These are phyloP conservation scores for Vitellaria paradoxa DNA, from an alignment of 179 eudicot species.

Conservation along the genomic window DNA sequence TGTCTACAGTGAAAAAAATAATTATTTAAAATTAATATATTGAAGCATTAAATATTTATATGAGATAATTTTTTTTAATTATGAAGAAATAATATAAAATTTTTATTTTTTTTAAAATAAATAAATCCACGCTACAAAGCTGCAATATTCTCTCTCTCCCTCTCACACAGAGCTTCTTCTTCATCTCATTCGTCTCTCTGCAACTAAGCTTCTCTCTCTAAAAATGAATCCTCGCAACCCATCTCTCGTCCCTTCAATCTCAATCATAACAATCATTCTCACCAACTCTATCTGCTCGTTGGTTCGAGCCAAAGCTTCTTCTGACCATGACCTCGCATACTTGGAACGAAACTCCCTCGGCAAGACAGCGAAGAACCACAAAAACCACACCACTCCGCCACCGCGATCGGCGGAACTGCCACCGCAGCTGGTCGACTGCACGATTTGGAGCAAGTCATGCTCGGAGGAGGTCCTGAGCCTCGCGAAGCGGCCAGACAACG, in stretches of 20 bases:
- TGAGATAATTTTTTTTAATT: no score
- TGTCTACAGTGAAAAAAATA: no score
- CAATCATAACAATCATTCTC: not conserved
- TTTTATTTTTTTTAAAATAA: no score
- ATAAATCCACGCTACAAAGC: no score
- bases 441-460: slow-evolving; percentile 22
- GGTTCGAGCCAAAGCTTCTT: not conserved
- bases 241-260: not conserved
- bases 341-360: slow-evolving; percentile 2
- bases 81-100: no score
- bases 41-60: no score
- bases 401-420: not conserved
- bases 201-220: not conserved
- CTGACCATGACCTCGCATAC: slow-evolving; percentile 17
- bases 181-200: not conserved
- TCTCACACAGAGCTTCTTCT: not conserved
- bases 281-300: not conserved
- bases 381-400: slow-evolving; percentile 5
- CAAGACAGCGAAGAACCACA: not conserved
- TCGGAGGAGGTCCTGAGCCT: slow-evolving; percentile 34
- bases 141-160: not conserved
- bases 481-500: slow-evolving; percentile 33
- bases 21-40: no score
- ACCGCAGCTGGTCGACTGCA: not conserved
- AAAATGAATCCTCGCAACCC: not conserved